Evolutionary conservation across 257 asterid species (phyloP), one percentile per base, ranked within the genome.

Genomic region (Jacaranda mimosifolia): DNA sequence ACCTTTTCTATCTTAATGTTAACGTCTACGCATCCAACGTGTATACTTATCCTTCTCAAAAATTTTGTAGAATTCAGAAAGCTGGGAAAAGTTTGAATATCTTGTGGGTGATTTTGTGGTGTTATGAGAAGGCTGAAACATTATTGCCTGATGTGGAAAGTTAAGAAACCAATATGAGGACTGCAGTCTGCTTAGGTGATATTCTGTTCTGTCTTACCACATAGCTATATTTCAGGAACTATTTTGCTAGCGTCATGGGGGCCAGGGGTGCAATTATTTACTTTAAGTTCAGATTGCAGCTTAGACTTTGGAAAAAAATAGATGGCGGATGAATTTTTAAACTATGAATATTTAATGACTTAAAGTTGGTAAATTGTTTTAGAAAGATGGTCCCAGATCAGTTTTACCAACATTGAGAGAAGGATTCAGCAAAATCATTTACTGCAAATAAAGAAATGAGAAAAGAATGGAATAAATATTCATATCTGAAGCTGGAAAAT

Each of bases 91-190:
- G 2, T 26, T 26, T 26, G 2, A 6, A 13, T 14, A 5, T 60
- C 59, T 60, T 19, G 39, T 56, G 35, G 64, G 68, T 58, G 26
- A 58, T 26, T 57, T 68, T 32, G 1, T 9, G 2, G 51, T 36
- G 8, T 8, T n/a, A 35, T 40, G 40, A 72, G 62, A 49, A 70
- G 7, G 53, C 76, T 56, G 40, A 18, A 13, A 42, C 3, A 19
- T 71, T 38, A 5, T 72, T 42, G 53, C 58, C 26, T 75, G 56
- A 40, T 38, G 10, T 63, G 70, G 40, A 51, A 68, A 7, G 59
- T 68, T 68, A 21, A 15, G 32, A 39, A 64, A 21, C 42, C 51
- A 36, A 51, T 43, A 46, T 12, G 4, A 63, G 35, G 10, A 63
- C 7, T 42, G 71, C 32, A 26, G 32, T 0, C 32, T 26, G 32